Base-by-base conservation (phyloP, 2,329 filamentous ascomycete species). In the Neofusicoccum kwambonambiense region DNA sequence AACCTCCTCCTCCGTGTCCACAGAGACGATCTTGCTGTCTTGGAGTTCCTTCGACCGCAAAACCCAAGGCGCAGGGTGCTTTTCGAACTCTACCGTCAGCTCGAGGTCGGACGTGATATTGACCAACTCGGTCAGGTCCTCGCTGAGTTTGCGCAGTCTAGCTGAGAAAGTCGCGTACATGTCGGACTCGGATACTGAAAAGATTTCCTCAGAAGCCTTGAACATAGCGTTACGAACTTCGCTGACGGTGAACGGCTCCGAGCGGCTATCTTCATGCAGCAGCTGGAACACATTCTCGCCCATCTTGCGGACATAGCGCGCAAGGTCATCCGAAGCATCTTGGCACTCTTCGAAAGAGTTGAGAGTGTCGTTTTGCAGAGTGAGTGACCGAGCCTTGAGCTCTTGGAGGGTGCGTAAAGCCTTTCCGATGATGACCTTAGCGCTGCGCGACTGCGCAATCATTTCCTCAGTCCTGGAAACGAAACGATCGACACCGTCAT, bases 1-100 rank as follows among this genome's bases (percentile, higher is more conserved):
- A 62, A 97, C 85, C 75, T 97, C 91, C 72, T 94, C 91, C 73
- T 97, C 92, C 0, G 90, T 88, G 72, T 97, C 92, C 44, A 93
- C 84, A 0, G 92, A 89, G 41, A 92, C 86, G 22, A 87, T 88
- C 80, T 95, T 94, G 69, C 90, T 89, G n/a, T 87, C 87, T 76
- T 90, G 92, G 62, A 98, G 84, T 71, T 95, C 90, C 70, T 90
- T 87, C 3, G 92, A 89, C 62, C 93, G 89, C 37, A 92, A 83
- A 62, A 90, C 84, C 95, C 95, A 99, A 2, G 95, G 95, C 3
- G 90, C 86, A 0, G 86, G 83, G 22, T 83, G 85, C 67, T 87
- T 85, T 68, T 96, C 92, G 72, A 98, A 82, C 64, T 83, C 81
- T 9, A 77, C 69, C 19, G 77, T 81, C 65, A 80, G 79, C 65